Evolutionary conservation across 441 rosid species (phyloP), one percentile per base, ranked within the genome.

Genomic region (Kokia cookei): DNA sequence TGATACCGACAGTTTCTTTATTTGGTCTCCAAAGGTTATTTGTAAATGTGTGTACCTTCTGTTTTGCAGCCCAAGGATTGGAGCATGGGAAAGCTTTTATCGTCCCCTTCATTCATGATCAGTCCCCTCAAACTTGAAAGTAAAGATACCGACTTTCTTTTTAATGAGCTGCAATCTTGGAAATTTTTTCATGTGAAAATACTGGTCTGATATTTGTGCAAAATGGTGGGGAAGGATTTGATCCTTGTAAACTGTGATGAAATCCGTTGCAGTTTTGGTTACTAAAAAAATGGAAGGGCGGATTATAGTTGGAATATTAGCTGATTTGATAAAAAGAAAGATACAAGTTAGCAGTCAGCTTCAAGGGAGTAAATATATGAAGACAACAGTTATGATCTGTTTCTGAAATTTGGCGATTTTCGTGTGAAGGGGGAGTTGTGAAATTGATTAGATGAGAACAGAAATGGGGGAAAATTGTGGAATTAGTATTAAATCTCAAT

Each of bases 371-470:
- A 71, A 47, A 43, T 14, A 47, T 15, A 43, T 67, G 47, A 37
- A 58, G 74, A 71, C 70, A 48, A 71, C 65, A 50, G 22, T 42
- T 64, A 72, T 7, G 37, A 55, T 48, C 51, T 12, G 67, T 58
- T 72, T 77, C 51, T 14, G 24, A 68, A 3, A 4, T 61, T n/a
- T 68, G 75, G 78, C 51, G 24, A 68, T 19, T 63, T 40, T 15
- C 82, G 83, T 77, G 81, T 61, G 68, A 75, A 53, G 45, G 29
- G 73, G 74, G 83, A 0, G 54, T 73, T 73, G 32, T 27, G 5
- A 37, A 74, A 78, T 78, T 47, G 35, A 53, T 69, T 58, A 27
- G 58, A 63, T 78, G 40, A 4, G 13, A 63, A 45, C 48, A 75
- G 64, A 35, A 27, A 60, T 60, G 72, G 64, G 42, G 66, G 3